These are phyloP conservation scores for Acanthochlamys bracteata DNA, from an alignment of 106 monocot genomes.

Conservation along the genomic window DNA sequence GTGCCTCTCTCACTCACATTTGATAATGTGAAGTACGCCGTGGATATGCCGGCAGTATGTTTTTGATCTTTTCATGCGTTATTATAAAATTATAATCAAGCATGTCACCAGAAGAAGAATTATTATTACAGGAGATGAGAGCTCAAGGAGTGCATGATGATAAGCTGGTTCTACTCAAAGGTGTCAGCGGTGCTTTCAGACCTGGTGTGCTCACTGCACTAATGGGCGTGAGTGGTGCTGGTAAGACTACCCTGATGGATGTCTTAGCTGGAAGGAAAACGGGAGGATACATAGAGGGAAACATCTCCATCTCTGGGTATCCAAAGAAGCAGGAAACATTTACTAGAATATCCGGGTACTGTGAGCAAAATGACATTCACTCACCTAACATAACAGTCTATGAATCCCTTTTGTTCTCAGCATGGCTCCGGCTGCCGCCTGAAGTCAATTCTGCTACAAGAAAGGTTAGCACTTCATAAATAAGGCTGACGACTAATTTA, in stretches of 20 bases:
- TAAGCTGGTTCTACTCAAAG: constrained; percentile 31
- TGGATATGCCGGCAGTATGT: constrained; percentile 56
- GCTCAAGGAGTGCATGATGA: constrained; percentile 31
- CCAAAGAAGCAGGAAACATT: constrained; percentile 66
- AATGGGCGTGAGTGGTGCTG: constrained; percentile 65
- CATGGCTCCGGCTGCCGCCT: constrained; percentile 48
- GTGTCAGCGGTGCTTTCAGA: constrained; percentile 54
- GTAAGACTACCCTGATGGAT: constrained; percentile 72
- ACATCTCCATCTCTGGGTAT: constrained; percentile 48
- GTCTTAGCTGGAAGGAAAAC: constrained; percentile 69
- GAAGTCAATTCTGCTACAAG: constrained; percentile 37
- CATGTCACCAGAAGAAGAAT: too few species aligned
- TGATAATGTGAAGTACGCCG: constrained; percentile 47
- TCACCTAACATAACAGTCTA: constrained; percentile 59
- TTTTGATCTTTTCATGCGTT: neutral
- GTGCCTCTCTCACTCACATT: constrained; percentile 38
- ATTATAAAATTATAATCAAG: neutral
- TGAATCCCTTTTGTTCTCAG: constrained; percentile 57
- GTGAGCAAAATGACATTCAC: constrained; percentile 68
- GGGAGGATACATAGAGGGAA: constrained; percentile 53
- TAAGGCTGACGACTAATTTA: neutral
- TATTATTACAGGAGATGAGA: constrained; percentile 51
- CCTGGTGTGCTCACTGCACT: constrained; percentile 62
- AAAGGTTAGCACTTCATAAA: constrained; percentile 25
- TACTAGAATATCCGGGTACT: constrained; percentile 54